phyloP scores from a whole-genome alignment of 2,329 filamentous ascomycete genomes.

The Penicillium sp. region DNA sequence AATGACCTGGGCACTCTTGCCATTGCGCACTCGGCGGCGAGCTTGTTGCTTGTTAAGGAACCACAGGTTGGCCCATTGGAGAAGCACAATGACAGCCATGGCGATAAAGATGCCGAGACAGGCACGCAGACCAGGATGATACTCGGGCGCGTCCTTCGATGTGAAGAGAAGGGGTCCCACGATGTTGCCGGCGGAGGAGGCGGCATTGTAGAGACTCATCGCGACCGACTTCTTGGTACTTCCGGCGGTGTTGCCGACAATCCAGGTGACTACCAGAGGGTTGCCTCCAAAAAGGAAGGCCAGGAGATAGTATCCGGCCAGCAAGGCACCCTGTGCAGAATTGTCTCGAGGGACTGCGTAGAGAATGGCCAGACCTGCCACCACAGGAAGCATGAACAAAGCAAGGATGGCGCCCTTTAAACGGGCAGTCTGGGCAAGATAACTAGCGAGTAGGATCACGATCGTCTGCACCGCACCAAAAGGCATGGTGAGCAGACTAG shows the following conservation, averaged over 20 bases:
- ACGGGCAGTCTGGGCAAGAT: constrained; percentile 61
- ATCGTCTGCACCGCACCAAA: constrained; percentile 68
- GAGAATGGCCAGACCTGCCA: constrained; percentile 63
- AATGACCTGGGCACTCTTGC: constrained; percentile 65
- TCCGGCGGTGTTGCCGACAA: constrained; percentile 71
- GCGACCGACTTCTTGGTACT: constrained; percentile 70
- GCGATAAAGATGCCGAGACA: constrained; percentile 56
- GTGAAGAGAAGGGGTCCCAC: constrained; percentile 69
- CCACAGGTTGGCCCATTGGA: constrained; percentile 63
- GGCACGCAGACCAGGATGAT: constrained; percentile 62
- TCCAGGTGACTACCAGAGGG: constrained; percentile 71
- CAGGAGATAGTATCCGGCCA: constrained; percentile 69
- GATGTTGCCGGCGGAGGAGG: constrained; percentile 68
- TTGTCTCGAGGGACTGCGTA: constrained; percentile 58
- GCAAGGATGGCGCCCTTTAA: constrained; percentile 64
- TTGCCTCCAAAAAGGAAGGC: constrained; percentile 71
- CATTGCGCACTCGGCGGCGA: constrained; percentile 61
- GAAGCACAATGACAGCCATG: constrained; percentile 58
- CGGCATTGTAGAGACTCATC: constrained; percentile 69
- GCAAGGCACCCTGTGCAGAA: constrained; percentile 54
- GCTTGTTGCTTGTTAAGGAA: constrained; percentile 62
- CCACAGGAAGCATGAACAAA: constrained; percentile 62
- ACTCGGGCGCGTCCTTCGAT: constrained; percentile 62
- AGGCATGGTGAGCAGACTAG: constrained; percentile 69
- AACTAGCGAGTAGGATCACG: constrained; percentile 65